Evolutionary conservation across 2,329 filamentous ascomycete genomes (phyloP).

Genomic region (Pseudogymnoascus sp.): DNA sequence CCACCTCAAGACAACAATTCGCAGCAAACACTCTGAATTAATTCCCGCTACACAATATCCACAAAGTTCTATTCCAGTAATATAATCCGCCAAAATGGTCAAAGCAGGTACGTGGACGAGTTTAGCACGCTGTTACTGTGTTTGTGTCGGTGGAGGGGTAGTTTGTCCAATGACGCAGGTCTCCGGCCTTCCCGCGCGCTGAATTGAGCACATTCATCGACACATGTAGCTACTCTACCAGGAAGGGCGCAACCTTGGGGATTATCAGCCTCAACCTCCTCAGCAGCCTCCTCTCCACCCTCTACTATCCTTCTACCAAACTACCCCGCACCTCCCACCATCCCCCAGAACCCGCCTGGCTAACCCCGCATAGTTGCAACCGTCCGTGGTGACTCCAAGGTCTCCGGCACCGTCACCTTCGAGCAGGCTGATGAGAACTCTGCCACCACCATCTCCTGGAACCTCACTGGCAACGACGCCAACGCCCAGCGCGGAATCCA

Average conservation of each 20-base stretch:
- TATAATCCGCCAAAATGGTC: conserved; percentile 73
- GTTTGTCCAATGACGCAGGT: conserved; percentile 21
- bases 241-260: conserved; percentile 39
- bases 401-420: conserved; percentile 89
- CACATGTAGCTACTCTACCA: conserved; percentile 19
- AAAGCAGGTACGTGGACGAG: conserved; percentile 70
- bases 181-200: conserved; percentile 35
- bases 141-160: conserved; percentile 14
- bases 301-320: neutral
- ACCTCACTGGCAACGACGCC: conserved; percentile 86
- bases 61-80: neutral
- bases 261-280: conserved; percentile 24
- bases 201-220: conserved; percentile 53
- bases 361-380: conserved; percentile 65
- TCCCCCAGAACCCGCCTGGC: neutral
- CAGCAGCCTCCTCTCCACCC: conserved; percentile 13
- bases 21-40: conserved; percentile 1
- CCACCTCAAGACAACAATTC: neutral
- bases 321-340: neutral
- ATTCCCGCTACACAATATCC: neutral
- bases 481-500: conserved; percentile 98
- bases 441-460: conserved; percentile 82
- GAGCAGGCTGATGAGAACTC: conserved; percentile 79
- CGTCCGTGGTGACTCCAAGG: conserved; percentile 94
- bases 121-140: conserved; percentile 12